Evolutionary conservation across 768 basidiomycete species (phyloP), one percentile per base, ranked within the genome.

Genomic region (Naematelia encephala): DNA sequence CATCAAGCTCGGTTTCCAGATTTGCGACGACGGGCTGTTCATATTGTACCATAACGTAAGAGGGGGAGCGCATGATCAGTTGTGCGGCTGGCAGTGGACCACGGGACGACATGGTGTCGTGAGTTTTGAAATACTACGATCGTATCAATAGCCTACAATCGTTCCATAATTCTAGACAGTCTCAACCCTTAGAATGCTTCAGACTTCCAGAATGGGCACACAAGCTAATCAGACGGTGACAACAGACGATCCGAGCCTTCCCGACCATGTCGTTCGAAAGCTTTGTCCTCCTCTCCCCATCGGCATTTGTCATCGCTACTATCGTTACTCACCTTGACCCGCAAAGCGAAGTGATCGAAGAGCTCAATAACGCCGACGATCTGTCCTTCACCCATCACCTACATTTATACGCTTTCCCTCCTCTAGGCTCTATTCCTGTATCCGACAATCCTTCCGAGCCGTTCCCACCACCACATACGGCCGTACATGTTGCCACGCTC

Each of bases 71-170:
- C 43, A 51, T 34, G 71, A 73, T 57, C 61, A 63, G 52, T 13
- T 73, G 2, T 59, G 50, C 25, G 72, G 72, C 2, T 73, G 72
- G 72, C 72, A 73, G 45, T 73, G 72, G 72, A 73, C 72, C 0
- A 73, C 67, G 0, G 69, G 72, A 3, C 45, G 69, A 11, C 51
- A 62, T 14, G 72, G 67, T 2, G 62, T 69, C 4, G 72, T 73
- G 43, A 49, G 71, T 68, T n/a, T n/a, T n/a, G n/a, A n/a, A n/a
- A n/a, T n/a, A n/a, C n/a, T n/a, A n/a, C n/a, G n/a, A n/a, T n/a
- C n/a, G n/a, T n/a, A n/a, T n/a, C n/a, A n/a, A n/a, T n/a, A n/a
- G n/a, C n/a, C n/a, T n/a, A n/a, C n/a, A n/a, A n/a, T n/a, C n/a
- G n/a, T n/a, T n/a, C n/a, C n/a, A n/a, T n/a, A n/a, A n/a, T n/a